A percentile compares a stretch with the other conserved stretches of the same genome.
Conservation (phyloP, 768 basidiomycete genomes). For the Scleroderma bovista region DNA sequence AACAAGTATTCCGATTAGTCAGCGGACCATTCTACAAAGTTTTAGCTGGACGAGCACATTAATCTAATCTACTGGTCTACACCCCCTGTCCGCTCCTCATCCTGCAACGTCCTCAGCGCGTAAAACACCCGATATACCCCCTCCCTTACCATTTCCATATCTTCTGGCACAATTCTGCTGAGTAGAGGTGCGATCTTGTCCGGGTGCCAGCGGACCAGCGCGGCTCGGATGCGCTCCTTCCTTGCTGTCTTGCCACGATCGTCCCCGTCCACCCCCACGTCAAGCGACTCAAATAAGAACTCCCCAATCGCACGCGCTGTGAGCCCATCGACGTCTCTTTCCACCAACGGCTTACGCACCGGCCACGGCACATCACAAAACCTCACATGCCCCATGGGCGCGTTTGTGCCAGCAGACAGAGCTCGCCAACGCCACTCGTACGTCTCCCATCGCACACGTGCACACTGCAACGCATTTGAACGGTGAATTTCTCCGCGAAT, state of each 20-base stretch:
- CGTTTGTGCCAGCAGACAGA: conserved; percentile 26
- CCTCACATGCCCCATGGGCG: too few relatives aligned
- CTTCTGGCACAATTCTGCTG: conserved; percentile 38
- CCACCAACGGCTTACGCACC: conserved; percentile 17
- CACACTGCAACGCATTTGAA: conserved; percentile 37
- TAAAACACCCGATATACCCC: conserved; percentile 43
- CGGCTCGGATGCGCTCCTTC: conserved; percentile 52
- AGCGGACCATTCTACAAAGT: too few relatives aligned
- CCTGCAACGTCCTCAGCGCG: conserved; percentile 30
- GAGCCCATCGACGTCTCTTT: conserved; percentile 27
- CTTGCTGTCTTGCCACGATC: conserved; percentile 35
- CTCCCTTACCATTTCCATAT: conserved; percentile 38
- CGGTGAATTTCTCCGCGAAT: conserved; percentile 44
- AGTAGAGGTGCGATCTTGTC: conserved; percentile 51
- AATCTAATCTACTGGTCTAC: too few relatives aligned
- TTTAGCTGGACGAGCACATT: too few relatives aligned
- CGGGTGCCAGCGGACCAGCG: conserved; percentile 64
- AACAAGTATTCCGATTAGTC: too few relatives aligned
- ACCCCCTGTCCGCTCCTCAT: conserved; percentile 26
- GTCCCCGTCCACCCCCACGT: too few relatives aligned
- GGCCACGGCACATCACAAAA: conserved; percentile 69
- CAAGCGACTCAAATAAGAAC: conserved; percentile 46
- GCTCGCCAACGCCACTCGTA: conserved; percentile 51
- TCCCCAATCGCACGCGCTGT: conserved; percentile 36
- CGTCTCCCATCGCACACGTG: conserved; percentile 41